A percentile compares a stretch with the other conserved stretches of the same genome.
Evolutionary conservation across 176 grass and related monocot species (phyloP).

Genomic region (Triticum monococcum): DNA sequence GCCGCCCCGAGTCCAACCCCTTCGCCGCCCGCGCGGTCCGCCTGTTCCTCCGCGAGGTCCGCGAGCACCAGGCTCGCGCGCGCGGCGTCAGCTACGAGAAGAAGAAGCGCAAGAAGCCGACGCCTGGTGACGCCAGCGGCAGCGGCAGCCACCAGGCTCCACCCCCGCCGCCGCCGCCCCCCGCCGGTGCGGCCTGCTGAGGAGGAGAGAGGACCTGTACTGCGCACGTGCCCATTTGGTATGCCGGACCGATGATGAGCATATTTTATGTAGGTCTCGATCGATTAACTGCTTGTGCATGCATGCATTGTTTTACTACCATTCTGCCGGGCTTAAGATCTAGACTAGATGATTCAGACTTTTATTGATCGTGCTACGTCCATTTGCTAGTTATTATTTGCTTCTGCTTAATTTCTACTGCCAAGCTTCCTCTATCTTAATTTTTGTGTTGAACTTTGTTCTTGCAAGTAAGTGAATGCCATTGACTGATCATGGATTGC

Average conservation of each 20-base stretch:
- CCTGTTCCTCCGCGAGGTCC: conserved; percentile 62
- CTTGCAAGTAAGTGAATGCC: too few relatives aligned
- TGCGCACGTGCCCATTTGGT: conserved; percentile 45
- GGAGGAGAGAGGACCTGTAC: not conserved
- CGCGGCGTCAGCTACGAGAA: conserved; percentile 66
- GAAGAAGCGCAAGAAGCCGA: conserved; percentile 64
- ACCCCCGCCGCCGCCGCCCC: conserved; percentile 30
- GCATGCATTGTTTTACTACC: conserved; percentile 43
- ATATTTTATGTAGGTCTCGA: conserved; percentile 67
- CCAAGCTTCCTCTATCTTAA: conserved; percentile 11
- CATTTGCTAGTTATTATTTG: conserved; percentile 34
- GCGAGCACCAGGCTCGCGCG: conserved; percentile 58
- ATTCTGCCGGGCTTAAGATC: not conserved
- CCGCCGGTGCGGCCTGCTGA: conserved; percentile 54
- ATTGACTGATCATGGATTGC: too few relatives aligned
- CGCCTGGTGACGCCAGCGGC: not conserved
- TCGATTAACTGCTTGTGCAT: conserved; percentile 48
- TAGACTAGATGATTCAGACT: not conserved
- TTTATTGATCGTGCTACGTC: conserved; percentile 3
- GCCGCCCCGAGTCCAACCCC: conserved; percentile 59
- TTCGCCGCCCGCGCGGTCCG: conserved; percentile 55
- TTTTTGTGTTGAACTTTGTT: conserved; percentile 10
- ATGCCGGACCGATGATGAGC: conserved; percentile 43
- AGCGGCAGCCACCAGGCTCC: not conserved
- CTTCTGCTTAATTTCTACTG: conserved; percentile 9